Base-by-base conservation (phyloP, 108 stramenopile species). In the Licmophora abbreviata region DNA sequence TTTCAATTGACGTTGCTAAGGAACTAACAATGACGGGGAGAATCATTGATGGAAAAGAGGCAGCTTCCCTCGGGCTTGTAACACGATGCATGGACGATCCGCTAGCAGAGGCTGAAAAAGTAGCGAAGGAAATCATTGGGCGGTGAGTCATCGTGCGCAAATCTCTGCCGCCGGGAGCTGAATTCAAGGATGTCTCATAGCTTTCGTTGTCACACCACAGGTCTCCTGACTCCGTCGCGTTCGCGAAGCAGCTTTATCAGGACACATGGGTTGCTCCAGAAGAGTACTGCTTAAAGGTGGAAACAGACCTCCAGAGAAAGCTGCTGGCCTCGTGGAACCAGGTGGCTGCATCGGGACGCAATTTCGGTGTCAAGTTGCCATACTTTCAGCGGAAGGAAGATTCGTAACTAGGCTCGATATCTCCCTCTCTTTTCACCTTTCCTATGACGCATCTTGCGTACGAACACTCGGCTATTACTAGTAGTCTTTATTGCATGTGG, bases 1-100 rank as follows among this genome's bases (percentile, higher is more conserved):
- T 88, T 9, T 55, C 69, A 4, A 81, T 83, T 10, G 93, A 94
- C 48, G 71, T 83, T 1, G 88, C 87, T 29, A 88, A 90, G 53
- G 93, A 94, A 48, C 34, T 94, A 43, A 85, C 93, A 24, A 82
- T 88, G 78, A 91, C 88, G 11, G 93, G 83, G 6, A 52, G 78
- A 15, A 76, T 94, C 11, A 44, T 94, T 32, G 37, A 49, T 17
- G 93, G 78, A 10, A 24, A 44, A 17, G 85, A 94, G 59, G 93
- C 84, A 17, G 64, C 68, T 23, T 33, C 49, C 37, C 30, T 83
- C 29, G 83, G 85, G 9, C 57, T 94, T 48, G 83, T 94, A 11
- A 88, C 93, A 14, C 61, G 80, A 27, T 66, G 68, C 35, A 74
- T 68, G n/a, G 81, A 83, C 0, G 83, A 91, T 63, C 87, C 86